Evolutionary conservation across 2,329 filamentous ascomycete genomes (phyloP).

Genomic region (Cryphonectria japonica): DNA sequence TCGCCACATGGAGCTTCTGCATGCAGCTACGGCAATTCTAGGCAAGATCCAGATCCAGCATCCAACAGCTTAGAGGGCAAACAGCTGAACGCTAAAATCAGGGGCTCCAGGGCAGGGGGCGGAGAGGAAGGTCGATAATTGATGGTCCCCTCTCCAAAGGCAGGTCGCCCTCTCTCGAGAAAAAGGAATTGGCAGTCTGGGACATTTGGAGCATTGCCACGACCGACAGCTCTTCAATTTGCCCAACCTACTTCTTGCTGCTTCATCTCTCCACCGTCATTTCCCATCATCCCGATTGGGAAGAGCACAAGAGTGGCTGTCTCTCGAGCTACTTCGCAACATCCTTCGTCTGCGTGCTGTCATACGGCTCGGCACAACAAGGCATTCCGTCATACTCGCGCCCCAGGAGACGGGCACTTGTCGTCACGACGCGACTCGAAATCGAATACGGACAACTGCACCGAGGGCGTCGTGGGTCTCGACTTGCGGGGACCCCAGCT

Average conservation of each 20-base stretch:
- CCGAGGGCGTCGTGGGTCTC: slow-evolving; percentile 22
- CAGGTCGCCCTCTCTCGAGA: slow-evolving; percentile 14
- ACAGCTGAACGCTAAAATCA: slow-evolving; percentile 27
- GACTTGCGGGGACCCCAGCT: slow-evolving; percentile 24
- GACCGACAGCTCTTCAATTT: slow-evolving; percentile 14
- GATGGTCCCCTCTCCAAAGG: slow-evolving; percentile 13
- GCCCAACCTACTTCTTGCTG: neutral
- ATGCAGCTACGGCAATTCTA: slow-evolving; percentile 24
- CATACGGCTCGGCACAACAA: neutral
- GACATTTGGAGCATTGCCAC: neutral
- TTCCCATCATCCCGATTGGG: slow-evolving; percentile 16
- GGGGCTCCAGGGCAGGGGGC: slow-evolving; percentile 21
- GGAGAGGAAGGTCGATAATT: neutral
- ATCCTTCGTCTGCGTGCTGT: neutral
- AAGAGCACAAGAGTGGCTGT: neutral
- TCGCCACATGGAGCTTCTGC: slow-evolving; percentile 16
- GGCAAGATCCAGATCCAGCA: slow-evolving; percentile 15
- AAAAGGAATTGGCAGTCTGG: neutral
- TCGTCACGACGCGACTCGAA: slow-evolving; percentile 19
- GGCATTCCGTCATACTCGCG: neutral
- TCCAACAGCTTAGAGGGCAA: slow-evolving; percentile 2
- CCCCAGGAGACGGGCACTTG: neutral
- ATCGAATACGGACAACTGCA: slow-evolving; percentile 17
- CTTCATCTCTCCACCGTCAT: neutral
- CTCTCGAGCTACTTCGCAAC: neutral